phyloP scores from a whole-genome alignment of 306 rosid species.

The Fagus crenata region DNA sequence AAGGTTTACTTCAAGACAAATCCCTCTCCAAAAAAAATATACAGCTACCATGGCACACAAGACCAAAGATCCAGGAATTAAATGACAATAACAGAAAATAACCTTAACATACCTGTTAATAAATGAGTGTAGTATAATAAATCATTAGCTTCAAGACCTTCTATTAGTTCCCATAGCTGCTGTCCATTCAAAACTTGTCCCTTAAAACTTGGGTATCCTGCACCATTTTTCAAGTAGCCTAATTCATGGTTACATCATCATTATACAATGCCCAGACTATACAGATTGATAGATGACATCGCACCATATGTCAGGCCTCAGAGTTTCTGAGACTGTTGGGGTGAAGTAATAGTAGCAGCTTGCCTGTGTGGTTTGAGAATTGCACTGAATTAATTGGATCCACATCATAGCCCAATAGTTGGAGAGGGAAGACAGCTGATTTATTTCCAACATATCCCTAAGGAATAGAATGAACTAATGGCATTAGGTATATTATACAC shows the following conservation, averaged over 20 bases:
- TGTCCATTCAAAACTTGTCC: constrained; percentile 86
- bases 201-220: constrained; percentile 86
- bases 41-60: background rate
- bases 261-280: constrained; percentile 29
- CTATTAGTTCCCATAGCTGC: constrained; percentile 67
- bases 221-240: constrained; percentile 35
- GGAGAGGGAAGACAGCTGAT: constrained; percentile 83
- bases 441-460: constrained; percentile 90
- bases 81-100: background rate
- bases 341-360: constrained; percentile 54
- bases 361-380: constrained; percentile 95
- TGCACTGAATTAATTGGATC: constrained; percentile 90
- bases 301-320: constrained; percentile 50
- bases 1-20: no score
- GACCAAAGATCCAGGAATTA: background rate
- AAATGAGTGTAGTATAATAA: constrained; percentile 79
- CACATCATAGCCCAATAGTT: constrained; percentile 84
- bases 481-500: constrained; percentile 12
- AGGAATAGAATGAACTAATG: constrained; percentile 12
- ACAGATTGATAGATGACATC: constrained; percentile 38
- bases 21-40: background rate
- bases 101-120: constrained; percentile 56
- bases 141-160: constrained; percentile 78
- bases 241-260: constrained; percentile 32
- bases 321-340: constrained; percentile 43